These are phyloP conservation scores for Xylariaceae sp. DNA, from an alignment of 2,329 filamentous ascomycete genomes.

Conservation along the genomic window DNA sequence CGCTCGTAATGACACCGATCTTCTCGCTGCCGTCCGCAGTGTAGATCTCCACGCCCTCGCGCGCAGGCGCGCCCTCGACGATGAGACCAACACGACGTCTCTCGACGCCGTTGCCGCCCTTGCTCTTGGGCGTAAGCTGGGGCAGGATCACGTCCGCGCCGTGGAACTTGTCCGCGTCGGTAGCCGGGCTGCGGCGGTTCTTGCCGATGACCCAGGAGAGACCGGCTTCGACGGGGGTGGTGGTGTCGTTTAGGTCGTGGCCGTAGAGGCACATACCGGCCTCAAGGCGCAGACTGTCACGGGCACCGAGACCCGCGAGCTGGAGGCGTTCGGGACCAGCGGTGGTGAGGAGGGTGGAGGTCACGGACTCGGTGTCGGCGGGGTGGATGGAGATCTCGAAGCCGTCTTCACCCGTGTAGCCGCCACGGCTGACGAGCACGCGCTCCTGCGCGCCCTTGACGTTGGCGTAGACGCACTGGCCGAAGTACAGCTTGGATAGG, in stretches of 20 bases:
- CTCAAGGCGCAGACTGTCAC: conserved; percentile 88
- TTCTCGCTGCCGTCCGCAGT: conserved; percentile 47
- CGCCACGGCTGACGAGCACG: conserved; percentile 77
- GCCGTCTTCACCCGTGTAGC: conserved; percentile 96
- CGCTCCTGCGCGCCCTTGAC: conserved; percentile 50
- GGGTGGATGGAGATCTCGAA: conserved; percentile 89
- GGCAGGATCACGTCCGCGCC: conserved; percentile 71
- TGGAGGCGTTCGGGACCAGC: conserved; percentile 60
- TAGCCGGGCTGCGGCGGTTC: conserved; percentile 50
- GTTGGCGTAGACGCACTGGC: conserved; percentile 62
- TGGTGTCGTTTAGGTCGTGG: conserved; percentile 85
- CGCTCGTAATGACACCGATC: conserved; percentile 80
- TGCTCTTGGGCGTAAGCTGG: conserved; percentile 68
- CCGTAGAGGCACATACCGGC: conserved; percentile 99
- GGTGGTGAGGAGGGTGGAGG: conserved; percentile 62
- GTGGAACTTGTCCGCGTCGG: conserved; percentile 65
- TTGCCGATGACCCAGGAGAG: conserved; percentile 79
- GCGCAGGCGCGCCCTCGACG: conserved; percentile 79
- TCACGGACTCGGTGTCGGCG: conserved; percentile 58
- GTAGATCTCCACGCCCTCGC: conserved; percentile 80
- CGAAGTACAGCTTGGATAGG: conserved; percentile 73
- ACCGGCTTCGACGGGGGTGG: conserved; percentile 53
- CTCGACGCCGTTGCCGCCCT: conserved; percentile 64
- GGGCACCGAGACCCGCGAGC: conserved; percentile 81
- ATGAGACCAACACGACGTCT: conserved; percentile 75